Percentiles rank a stretch among this genome's conserved stretches.
Conservation (phyloP, 1,284 basidiomycete genomes). For the Austroboletus olivaceoglutinosus region DNA sequence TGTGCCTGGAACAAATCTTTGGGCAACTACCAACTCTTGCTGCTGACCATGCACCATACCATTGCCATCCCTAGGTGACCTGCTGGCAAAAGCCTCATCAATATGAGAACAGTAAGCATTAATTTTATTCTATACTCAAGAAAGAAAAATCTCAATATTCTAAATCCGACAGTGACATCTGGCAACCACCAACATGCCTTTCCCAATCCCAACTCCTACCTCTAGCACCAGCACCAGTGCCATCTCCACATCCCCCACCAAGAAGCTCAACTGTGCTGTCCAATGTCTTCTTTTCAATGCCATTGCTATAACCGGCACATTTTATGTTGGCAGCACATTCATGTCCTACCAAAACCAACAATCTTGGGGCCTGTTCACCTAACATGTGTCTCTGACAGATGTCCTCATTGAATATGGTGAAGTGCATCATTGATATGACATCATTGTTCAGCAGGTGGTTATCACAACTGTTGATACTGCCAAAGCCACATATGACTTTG, state of each 20-base stretch:
- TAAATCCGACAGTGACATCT: conserved; percentile 44
- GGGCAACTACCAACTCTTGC: neutral
- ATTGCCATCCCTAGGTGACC: conserved; percentile 52
- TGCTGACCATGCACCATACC: conserved; percentile 54
- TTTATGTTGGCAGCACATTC: conserved; percentile 78
- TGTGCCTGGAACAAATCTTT: neutral
- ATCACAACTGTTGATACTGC: conserved; percentile 53
- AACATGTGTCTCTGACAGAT: conserved; percentile 65
- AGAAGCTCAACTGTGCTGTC: conserved; percentile 55
- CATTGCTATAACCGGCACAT: conserved; percentile 64
- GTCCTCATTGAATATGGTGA: conserved; percentile 80
- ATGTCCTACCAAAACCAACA: conserved; percentile 68
- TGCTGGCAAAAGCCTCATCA: conserved; percentile 45
- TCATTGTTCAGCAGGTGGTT: conserved; percentile 59
- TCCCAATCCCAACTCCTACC: too few species aligned
- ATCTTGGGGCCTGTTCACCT: conserved; percentile 81
- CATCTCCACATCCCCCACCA: conserved; percentile 32
- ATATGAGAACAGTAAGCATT: conserved; percentile 48
- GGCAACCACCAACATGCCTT: conserved; percentile 38
- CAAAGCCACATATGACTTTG: conserved; percentile 50
- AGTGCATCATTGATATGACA: conserved; percentile 71
- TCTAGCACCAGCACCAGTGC: conserved; percentile 36
- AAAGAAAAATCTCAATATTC: neutral
- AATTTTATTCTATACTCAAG: neutral
- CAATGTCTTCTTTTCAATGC: conserved; percentile 58